A percentile compares a stretch with the other conserved stretches of the same genome.
phyloP scores from a whole-genome alignment of 1,284 basidiomycete genomes.

The Trichosporon coremiiforme region DNA sequence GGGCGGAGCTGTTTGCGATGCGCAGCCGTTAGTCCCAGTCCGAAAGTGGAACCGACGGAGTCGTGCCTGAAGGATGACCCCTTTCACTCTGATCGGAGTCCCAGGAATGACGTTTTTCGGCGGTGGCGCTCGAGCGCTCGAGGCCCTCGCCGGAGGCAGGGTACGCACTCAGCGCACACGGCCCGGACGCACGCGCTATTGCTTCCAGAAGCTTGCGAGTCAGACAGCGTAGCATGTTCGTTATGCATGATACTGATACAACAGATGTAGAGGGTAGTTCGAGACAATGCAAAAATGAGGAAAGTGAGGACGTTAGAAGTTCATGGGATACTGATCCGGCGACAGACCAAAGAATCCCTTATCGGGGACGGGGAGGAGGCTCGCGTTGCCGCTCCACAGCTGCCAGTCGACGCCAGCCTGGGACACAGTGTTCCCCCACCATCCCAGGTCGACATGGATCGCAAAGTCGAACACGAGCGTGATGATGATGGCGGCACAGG shows the following conservation, averaged over 20 bases:
- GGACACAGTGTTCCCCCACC: conserved; percentile 26
- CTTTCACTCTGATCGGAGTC: neutral
- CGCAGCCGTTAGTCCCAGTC: neutral
- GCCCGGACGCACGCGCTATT: no score
- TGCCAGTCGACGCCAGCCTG: conserved; percentile 19
- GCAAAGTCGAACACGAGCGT: conserved; percentile 23
- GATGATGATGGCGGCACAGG: conserved; percentile 30
- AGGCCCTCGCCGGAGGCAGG: no score
- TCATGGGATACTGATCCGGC: conserved; percentile 20
- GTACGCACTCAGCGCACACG: neutral
- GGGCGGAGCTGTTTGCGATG: no score
- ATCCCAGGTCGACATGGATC: conserved; percentile 10
- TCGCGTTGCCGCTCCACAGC: conserved; percentile 20
- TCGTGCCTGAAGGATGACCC: neutral
- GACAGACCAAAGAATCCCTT: conserved; percentile 24
- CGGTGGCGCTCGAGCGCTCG: neutral
- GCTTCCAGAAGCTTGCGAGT: no score
- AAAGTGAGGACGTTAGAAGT: conserved; percentile 2
- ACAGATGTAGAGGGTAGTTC: neutral
- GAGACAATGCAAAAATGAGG: neutral
- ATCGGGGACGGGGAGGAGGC: conserved; percentile 20
- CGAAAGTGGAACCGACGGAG: conserved; percentile 1
- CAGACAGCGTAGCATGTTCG: neutral
- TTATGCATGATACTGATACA: neutral
- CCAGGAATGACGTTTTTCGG: conserved; percentile 4